Conservation (phyloP, 257 asterid genomes). For the Cruciata laevipes region DNA sequence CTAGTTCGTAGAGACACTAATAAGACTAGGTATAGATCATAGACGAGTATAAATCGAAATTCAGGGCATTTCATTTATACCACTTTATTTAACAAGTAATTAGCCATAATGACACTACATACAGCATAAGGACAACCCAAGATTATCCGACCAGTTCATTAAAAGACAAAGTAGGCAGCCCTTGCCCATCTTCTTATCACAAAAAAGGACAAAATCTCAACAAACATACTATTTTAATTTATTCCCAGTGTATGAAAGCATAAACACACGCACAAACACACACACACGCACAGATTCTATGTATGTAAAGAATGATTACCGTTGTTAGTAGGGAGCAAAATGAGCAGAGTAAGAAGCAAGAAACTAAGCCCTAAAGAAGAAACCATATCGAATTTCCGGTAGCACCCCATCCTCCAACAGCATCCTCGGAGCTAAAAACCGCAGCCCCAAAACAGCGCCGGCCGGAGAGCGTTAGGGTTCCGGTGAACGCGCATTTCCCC, state of each 20-base stretch:
- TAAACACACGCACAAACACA: neutral
- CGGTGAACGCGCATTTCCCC: constrained; percentile 21
- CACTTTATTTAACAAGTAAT: neutral
- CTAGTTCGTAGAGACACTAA: neutral
- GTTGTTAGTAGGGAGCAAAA: constrained; percentile 43
- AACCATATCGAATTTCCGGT: constrained; percentile 56
- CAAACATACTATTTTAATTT: neutral
- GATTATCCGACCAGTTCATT: neutral
- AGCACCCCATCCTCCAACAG: constrained; percentile 39
- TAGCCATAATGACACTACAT: neutral
- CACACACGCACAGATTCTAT: too few species aligned
- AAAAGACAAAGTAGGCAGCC: neutral
- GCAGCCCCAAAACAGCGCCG: constrained; percentile 21
- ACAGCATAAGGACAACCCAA: neutral
- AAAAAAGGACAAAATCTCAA: neutral
- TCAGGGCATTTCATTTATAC: neutral
- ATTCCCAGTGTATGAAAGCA: neutral
- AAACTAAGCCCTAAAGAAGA: constrained; percentile 27
- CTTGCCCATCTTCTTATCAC: neutral
- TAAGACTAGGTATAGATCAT: neutral
- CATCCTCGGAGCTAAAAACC: constrained; percentile 37
- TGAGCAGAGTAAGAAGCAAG: constrained; percentile 48
- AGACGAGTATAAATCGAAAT: neutral
- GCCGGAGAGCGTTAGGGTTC: constrained; percentile 35
- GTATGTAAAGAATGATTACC: constrained; percentile 38